A percentile compares a stretch with the other conserved stretches of the same genome.
phyloP scores from a whole-genome alignment of 2,329 filamentous ascomycete species.

The Diaporthe longicolla region DNA sequence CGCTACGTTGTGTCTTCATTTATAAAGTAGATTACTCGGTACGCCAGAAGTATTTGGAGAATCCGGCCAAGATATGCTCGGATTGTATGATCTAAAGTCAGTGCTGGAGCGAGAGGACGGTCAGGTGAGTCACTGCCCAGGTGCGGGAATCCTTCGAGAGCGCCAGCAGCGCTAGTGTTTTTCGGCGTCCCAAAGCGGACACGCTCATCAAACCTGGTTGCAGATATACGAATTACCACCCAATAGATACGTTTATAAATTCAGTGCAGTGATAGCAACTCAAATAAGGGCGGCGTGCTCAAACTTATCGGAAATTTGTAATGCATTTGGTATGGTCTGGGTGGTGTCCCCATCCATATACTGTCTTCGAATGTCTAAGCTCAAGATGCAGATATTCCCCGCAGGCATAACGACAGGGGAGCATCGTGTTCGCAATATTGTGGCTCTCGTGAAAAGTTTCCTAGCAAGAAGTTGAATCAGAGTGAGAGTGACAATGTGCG shows the following conservation, averaged over 20 bases:
- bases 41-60: neutral
- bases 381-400: neutral
- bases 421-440: neutral
- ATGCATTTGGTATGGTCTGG: too few species aligned
- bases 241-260: too few species aligned
- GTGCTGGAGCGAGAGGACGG: neutral
- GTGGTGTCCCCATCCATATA: neutral
- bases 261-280: too few species aligned
- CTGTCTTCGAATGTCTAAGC: neutral
- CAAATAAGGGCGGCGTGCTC: neutral
- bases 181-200: constrained; percentile 12
- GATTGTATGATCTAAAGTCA: neutral
- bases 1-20: neutral
- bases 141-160: constrained; percentile 4
- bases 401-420: rapidly evolving
- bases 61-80: neutral
- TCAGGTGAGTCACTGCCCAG: constrained; percentile 29
- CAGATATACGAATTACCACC: neutral
- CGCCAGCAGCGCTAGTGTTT: neutral
- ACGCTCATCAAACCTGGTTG: neutral
- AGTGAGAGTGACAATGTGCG: neutral
- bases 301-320: neutral
- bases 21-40: neutral
- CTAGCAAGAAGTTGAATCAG: neutral
- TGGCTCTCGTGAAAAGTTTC: neutral